Evolutionary conservation across 768 basidiomycete genomes (phyloP), one percentile per base, ranked within the genome.

Genomic region (Agaricus subrufescens): DNA sequence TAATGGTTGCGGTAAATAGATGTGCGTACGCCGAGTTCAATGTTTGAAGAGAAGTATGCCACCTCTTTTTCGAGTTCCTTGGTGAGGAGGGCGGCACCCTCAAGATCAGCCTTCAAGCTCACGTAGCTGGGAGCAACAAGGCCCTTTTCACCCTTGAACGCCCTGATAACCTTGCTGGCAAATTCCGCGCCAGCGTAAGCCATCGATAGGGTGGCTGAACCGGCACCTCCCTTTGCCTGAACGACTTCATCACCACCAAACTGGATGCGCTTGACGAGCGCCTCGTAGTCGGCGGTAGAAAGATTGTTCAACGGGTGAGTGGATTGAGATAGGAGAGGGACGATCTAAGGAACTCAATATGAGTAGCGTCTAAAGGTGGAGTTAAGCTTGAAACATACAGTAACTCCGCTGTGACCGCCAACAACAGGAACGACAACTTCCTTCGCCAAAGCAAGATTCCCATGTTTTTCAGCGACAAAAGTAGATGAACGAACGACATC

Each of bases 401-500:
- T 97, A 55, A 91, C 83, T 60, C 95, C 95, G 59, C 89, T 91
- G 82, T 96, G 94, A 44, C 94, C 95, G 61, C 94, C 97, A 46
- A 98, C 85, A 57, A 98, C 95, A 51, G 96, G 94, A 52, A 98
- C 88, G 59, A 78, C 72, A 62, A 92, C 69, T 3, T 83, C 78
- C 37, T 81, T 68, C 2, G 90, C 75, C 50, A 84, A 71, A n/a
- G 79, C 76, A 14, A 79, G 75, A 65, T 91, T 78, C 15, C 82
- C 83, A 59, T 87, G 67, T 61, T 87, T 77, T 70, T 94, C 92
- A 26, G 93, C 78, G 48, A 95, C 89, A 68, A 99, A 98, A 45
- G 94, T 94, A 12, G 94, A 96, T n/a, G 97, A 86, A 63, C 97
- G 94, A 68, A 98, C 91, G 61, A 96, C 94, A 69, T 99, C 97